Percentiles rank a stretch among this genome's conserved stretches.
Conservation (phyloP, 164 flowering plant genomes). For the Buxus sempervirens region DNA sequence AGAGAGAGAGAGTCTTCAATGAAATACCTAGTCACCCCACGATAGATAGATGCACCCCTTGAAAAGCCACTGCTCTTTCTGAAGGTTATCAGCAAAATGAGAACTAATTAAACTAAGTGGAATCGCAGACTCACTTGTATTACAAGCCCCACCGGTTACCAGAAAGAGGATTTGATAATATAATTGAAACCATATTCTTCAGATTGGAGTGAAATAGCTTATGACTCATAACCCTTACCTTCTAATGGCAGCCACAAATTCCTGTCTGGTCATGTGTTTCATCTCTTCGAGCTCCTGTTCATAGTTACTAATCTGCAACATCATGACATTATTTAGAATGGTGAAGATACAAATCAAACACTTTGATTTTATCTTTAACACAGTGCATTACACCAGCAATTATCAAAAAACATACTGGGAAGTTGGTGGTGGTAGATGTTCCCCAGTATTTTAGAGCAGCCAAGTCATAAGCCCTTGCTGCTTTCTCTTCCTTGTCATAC, state of each 20-base stretch:
- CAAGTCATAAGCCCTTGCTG: slow-evolving; percentile 90
- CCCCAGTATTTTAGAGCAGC: slow-evolving; percentile 99
- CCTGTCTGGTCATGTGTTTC: slow-evolving; percentile 97
- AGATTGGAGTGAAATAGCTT: neutral
- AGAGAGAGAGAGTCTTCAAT: neutral
- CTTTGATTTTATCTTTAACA: neutral
- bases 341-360: neutral
- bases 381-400: neutral
- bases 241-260: slow-evolving; percentile 91
- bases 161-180: no score
- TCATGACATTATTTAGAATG: neutral
- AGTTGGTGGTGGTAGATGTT: slow-evolving; percentile 86
- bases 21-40: slow-evolving; percentile 82
- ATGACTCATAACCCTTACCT: slow-evolving; percentile 38
- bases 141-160: no score
- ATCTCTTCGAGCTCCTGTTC: slow-evolving; percentile 89
- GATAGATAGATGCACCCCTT: slow-evolving; percentile 90
- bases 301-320: slow-evolving; percentile 67
- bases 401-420: slow-evolving; percentile 50
- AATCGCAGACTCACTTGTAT: neutral
- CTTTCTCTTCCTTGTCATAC: slow-evolving; percentile 95
- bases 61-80: slow-evolving; percentile 99
- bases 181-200: no score
- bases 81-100: slow-evolving; percentile 2
- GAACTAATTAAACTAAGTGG: neutral